Evolutionary conservation across 495 filamentous ascomycete species (phyloP), one percentile per base, ranked within the genome.

Genomic region (Trichoderma virens): DNA sequence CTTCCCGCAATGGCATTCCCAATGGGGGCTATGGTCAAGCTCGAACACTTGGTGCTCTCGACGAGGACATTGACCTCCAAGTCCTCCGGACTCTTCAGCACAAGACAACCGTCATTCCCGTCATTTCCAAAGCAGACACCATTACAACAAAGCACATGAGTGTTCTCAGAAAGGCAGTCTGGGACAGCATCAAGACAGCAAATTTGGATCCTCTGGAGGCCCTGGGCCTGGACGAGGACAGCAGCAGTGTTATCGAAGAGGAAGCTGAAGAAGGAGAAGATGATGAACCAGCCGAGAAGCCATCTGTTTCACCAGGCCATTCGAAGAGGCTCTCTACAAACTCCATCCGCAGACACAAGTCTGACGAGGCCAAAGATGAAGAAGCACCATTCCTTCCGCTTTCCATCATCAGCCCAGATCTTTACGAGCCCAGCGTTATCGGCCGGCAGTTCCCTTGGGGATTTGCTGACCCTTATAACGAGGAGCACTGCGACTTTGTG

Each of bases 91-190:
- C 88, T 20, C 81, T 98, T 39, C 86, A 94, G 71, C 92, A 92
- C 68, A 98, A 97, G 79, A 97, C 95, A 0, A 96, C 91, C 0
- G 91, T 98, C 61, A 90, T 98, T 35, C 94, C 94, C 0, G 90
- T 98, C 43, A 93, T 98, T 74, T 90, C 92, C 71, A 98, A 98
- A 78, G 95, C 94, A 39, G 94, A 98, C 73, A 98, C 92, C 16
- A 90, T 98, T 68, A 98, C 94, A 51, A 85, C 87, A 3, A 86
- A 89, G 30, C 94, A 98, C 75, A 97, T 98, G 94, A 78, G 80
- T n/a, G 85, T 90, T 71, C 85, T 98, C 56, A 97, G 94, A 79
- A 90, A 88, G 74, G 87, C 90, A 1, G 94, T 98, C 18, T 95
- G 90, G 85, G 85, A 87, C 56, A 93, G 89, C 66, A 79, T 98